Conservation (phyloP, 331 rosid species). For the Acacia concinna region DNA sequence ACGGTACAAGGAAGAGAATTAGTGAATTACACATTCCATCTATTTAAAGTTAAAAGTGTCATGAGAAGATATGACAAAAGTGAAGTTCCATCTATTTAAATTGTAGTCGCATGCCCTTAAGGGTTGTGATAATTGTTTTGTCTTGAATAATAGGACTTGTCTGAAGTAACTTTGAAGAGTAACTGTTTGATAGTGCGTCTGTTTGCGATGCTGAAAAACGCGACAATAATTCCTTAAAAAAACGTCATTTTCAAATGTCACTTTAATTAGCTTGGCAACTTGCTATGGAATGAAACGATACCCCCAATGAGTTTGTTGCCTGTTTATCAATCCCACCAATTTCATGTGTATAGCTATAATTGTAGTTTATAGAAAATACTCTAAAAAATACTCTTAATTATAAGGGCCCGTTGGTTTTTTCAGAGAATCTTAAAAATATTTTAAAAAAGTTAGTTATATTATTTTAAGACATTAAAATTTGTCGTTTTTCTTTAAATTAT, state of each 20-base stretch:
- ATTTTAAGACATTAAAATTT: too few species aligned
- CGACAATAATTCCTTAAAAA: neutral
- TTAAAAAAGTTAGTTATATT: too few species aligned
- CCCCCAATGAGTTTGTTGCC: neutral
- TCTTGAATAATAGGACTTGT: neutral
- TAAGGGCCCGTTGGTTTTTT: too few species aligned
- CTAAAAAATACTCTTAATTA: too few species aligned
- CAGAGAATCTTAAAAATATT: too few species aligned
- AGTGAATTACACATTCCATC: neutral
- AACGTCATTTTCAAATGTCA: neutral
- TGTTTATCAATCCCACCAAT: neutral
- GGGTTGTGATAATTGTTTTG: neutral
- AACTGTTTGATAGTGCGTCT: neutral
- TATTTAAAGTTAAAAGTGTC: neutral
- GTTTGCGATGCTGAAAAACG: neutral
- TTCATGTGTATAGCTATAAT: neutral
- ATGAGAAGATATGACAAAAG: neutral
- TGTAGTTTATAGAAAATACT: neutral
- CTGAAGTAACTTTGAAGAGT: neutral
- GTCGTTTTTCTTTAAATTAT: too few species aligned
- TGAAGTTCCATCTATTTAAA: neutral
- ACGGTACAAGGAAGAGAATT: neutral
- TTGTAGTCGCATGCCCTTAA: neutral
- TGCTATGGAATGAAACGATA: neutral
- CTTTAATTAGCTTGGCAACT: neutral